Base-by-base conservation (phyloP, 352 stramenopile genomes). In the Globisporangium yorkense region DNA sequence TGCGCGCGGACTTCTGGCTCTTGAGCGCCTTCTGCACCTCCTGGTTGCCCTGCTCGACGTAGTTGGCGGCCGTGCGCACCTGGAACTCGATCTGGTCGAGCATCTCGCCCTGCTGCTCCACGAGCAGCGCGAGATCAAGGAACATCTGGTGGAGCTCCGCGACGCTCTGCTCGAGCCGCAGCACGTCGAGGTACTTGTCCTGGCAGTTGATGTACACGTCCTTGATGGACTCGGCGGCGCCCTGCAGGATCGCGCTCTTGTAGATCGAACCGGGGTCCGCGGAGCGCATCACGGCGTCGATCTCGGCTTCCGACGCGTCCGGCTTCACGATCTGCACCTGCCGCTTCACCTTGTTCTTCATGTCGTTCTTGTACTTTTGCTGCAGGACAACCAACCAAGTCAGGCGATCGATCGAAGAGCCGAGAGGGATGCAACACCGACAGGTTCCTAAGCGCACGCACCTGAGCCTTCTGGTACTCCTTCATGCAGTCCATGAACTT, bases 401-500 rank as follows among this genome's bases (percentile, higher is more conserved):
- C 13, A 18, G 37, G n/a, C 2, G 49, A 10, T 40, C 31, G 9
- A 18, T 33, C 6, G 18, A 18, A 16, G 2, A 39, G 24, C 12
- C 5, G 20, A 8, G 10, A 59, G 31, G 0, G 3, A 50, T 16
- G 31, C 31, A 8, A 35, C 31, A 35, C 31, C 31, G 31, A 8
- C 31, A 35, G 4, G 31, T 8, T 8, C 31, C 4, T 4, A 37
- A 13, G 3, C 46, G n/a, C 12, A 16, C 51, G 15, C 20, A 72
- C 66, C 62, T 72, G 68, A 13, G 92, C 84, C 58, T 96, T 95
- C 70, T 99, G 96, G 71, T 99, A 99, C 33, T 96, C 80, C 67
- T 99, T 99, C 88, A 99, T 98, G 62, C 97, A 92, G 71, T 99
- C 94, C 68, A 99, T 97, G 67, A 99, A 99, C 71, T 99, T 99